Percentiles rank a stretch among this genome's conserved stretches.
phyloP scores from a whole-genome alignment of 2,329 filamentous ascomycete genomes.

The Trichoderma sp. region DNA sequence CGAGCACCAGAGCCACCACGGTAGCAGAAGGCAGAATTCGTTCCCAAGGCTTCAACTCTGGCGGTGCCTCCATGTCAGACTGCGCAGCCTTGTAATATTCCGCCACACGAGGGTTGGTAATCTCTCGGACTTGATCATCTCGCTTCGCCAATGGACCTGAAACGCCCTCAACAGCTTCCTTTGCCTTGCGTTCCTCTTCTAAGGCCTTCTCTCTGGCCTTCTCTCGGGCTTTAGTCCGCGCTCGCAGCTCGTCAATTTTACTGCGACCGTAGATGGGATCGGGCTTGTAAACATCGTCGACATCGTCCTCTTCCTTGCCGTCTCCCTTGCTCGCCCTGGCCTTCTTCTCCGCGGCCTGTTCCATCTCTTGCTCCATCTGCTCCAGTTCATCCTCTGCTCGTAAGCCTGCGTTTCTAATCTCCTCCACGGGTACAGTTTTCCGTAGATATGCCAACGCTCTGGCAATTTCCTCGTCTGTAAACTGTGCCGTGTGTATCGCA shows the following conservation, averaged over 20 bases:
- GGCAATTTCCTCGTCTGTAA: slow-evolving; percentile 40
- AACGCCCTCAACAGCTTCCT: slow-evolving; percentile 41
- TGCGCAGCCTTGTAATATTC: slow-evolving; percentile 46
- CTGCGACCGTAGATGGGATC: slow-evolving; percentile 58
- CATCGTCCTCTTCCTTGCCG: slow-evolving; percentile 26
- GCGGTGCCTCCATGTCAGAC: slow-evolving; percentile 50
- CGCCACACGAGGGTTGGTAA: slow-evolving; percentile 38
- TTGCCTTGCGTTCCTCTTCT: slow-evolving; percentile 41
- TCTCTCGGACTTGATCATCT: slow-evolving; percentile 37
- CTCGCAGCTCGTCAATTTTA: slow-evolving; percentile 55
- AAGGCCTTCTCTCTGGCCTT: slow-evolving; percentile 46
- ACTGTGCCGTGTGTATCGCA: slow-evolving; percentile 46
- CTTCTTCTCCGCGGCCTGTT: slow-evolving; percentile 26
- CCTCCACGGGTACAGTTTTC: slow-evolving; percentile 53
- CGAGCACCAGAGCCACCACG: slow-evolving; percentile 45
- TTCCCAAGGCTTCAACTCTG: slow-evolving; percentile 48
- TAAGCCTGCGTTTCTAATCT: slow-evolving; percentile 58
- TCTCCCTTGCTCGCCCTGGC: slow-evolving; percentile 22
- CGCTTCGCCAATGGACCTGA: slow-evolving; percentile 44
- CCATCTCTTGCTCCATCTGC: slow-evolving; percentile 45
- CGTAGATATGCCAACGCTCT: slow-evolving; percentile 56
- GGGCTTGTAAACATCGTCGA: slow-evolving; percentile 30
- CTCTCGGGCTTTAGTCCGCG: slow-evolving; percentile 48
- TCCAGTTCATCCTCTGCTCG: slow-evolving; percentile 62
- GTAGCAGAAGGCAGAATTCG: slow-evolving; percentile 55